Base-by-base conservation (phyloP, 2,329 filamentous ascomycete genomes). In the Beauveria varroae region DNA sequence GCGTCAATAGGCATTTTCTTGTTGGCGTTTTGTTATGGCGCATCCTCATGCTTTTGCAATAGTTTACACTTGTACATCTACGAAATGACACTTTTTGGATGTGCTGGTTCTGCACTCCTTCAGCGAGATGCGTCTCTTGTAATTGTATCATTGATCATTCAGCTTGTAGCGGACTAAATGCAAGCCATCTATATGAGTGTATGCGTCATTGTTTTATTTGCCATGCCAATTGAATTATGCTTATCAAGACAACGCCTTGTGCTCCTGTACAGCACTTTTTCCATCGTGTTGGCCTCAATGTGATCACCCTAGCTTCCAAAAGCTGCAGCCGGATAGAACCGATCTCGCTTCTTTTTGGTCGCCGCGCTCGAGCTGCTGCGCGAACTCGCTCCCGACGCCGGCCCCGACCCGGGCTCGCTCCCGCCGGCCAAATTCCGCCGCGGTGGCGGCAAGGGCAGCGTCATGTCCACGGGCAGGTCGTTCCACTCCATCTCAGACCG, bases 401-500 rank as follows among this genome's bases (percentile, higher is more conserved):
- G 71, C 24, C 72, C 72, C 2, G 79, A 80, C 0, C 65, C 69
- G 1, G 70, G 64, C 49, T 73, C 71, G 44, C 72, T 71, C 20
- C 65, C 65, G 40, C 58, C 67, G 41, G 60, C 46, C n/a, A 65
- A 57, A 62, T 72, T 54, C 3, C 50, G 50, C 49, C 67, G 67
- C 5, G 66, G 71, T 57, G 67, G 69, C 10, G 69, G 68, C 44
- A 72, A 65, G 3, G 70, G 62, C 22, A 71, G 68, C 12, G 80
- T 71, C 82, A 61, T 50, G 57, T 87, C 85, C 10, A 78, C 75
- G 0, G 85, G 85, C 10, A 88, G 68, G 68, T 88, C 85, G 72
- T 88, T 88, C 85, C 85, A 88, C 68, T 87, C 85, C 34, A 73
- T 83, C 22, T 82, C 80, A 3, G 85, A 81, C 7, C 84, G 77